A percentile compares a stretch with the other conserved stretches of the same genome.
Conservation (phyloP, 371 early-diverging fungal species). For the Mucor mucedo region DNA sequence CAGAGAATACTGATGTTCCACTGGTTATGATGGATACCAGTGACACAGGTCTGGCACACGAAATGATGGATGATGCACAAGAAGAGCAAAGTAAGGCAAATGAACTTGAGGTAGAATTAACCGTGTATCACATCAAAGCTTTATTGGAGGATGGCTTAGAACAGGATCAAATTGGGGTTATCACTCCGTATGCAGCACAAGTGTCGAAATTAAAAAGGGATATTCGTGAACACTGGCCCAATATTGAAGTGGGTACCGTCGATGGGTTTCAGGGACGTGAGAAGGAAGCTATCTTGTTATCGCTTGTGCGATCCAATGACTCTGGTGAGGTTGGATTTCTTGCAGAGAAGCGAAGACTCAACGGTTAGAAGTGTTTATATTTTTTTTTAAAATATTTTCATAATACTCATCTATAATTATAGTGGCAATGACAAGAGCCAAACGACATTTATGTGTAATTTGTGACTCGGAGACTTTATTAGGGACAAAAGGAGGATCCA, state of each 20-base stretch:
- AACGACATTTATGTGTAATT: slow-evolving; percentile 86
- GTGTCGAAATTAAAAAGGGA: slow-evolving; percentile 56
- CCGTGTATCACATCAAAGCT: slow-evolving; percentile 60
- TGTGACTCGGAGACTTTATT: slow-evolving; percentile 76
- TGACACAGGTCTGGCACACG: slow-evolving; percentile 60
- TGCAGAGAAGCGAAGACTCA: slow-evolving; percentile 83
- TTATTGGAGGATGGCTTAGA: slow-evolving; percentile 71
- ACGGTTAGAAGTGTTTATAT: slow-evolving; percentile 43
- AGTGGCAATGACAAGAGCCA: slow-evolving; percentile 94
- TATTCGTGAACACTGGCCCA: slow-evolving; percentile 44
- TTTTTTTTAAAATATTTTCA: not conserved
- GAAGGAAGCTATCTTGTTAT: slow-evolving; percentile 89
- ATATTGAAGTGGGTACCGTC: slow-evolving; percentile 84
- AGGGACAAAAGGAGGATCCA: slow-evolving; percentile 34
- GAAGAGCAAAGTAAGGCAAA: slow-evolving; percentile 74
- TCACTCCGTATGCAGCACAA: slow-evolving; percentile 88
- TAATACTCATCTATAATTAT: not conserved
- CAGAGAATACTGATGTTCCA: slow-evolving; percentile 67
- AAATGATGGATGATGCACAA: slow-evolving; percentile 58
- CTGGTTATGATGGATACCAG: slow-evolving; percentile 81
- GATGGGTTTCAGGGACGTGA: slow-evolving; percentile 98
- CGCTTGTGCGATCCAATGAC: slow-evolving; percentile 87
- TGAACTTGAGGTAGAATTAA: slow-evolving; percentile 75
- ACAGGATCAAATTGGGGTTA: slow-evolving; percentile 76
- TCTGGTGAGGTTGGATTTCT: slow-evolving; percentile 89